Base-by-base conservation (phyloP, 2,329 filamentous ascomycete species). In the Colletotrichum sp. region DNA sequence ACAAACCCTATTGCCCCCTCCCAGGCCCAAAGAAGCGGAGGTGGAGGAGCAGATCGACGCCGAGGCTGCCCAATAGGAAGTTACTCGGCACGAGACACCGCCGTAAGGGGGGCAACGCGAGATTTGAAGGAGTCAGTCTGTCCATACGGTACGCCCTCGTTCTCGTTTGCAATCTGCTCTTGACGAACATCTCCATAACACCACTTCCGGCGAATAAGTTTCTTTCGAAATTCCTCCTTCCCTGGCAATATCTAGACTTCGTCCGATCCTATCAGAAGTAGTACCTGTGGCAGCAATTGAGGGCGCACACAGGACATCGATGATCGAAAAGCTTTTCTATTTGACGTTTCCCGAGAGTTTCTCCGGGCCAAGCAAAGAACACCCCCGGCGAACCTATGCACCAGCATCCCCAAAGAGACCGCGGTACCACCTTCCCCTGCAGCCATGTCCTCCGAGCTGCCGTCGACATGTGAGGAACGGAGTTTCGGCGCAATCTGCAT, bases 401-500 rank as follows among this genome's bases (percentile, higher is more conserved):
- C 26, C 55, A 55, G 24, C n/a, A 26, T 59, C 24, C 43, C 34
- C 48, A 34, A 71, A 10, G 32, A 70, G 59, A 26, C 24, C 8
- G 18, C 12, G n/a, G 60, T 52, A 26, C 48, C 34, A 57, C 67
- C 60, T 71, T 36, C 48, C 48, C 72, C 34, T 59, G 67, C 59
- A 60, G 18, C 18, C n/a, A 24, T 52, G 67, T 16, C n/a, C 65
- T 68, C 72, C 26, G 16, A 60, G 57, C 43, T 30, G 24, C 21
- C 16, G 13, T 14, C 64, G 60, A 60, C 67, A 71, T 48, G 48
- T 65, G 60, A 63, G n/a, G 43, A 59, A 21, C 34, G 72, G 72
- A 65, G 30, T 26, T 57, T 71, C 72, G 43, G 72, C 71, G 60
- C 43, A 71, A 71, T 48, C 43, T 34, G 32, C 34, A 71, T 71